Percentiles rank a stretch among this genome's conserved stretches.
Conservation (phyloP, 73 alveolate genomes). For the Tetrahymena elliotti region DNA sequence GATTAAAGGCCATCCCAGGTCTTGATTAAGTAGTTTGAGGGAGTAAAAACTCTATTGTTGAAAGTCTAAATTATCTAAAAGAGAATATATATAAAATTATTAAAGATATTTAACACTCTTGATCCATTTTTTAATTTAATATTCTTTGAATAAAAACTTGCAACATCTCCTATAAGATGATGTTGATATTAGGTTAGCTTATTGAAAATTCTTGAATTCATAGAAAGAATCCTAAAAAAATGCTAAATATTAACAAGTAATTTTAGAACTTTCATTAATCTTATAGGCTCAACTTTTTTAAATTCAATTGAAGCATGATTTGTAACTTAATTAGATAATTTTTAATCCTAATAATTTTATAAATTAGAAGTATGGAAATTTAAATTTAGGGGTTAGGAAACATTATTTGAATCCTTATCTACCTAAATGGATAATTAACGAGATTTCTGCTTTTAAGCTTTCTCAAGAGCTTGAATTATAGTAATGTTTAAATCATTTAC, state of each 20-base stretch:
- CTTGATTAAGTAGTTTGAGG: neutral
- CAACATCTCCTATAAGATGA: neutral
- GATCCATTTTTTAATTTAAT: neutral
- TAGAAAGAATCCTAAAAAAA: neutral
- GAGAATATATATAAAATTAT: too few species aligned
- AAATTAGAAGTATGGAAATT: too few species aligned
- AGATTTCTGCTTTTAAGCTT: neutral
- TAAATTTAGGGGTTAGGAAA: too few species aligned
- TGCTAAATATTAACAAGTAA: neutral
- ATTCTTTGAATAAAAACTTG: neutral
- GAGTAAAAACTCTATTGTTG: neutral
- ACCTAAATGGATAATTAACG: neutral
- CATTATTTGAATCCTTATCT: too few species aligned
- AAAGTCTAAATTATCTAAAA: too few species aligned
- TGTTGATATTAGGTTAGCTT: neutral
- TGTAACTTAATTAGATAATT: too few species aligned
- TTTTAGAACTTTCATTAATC: neutral
- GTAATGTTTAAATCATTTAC: neutral
- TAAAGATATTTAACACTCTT: neutral
- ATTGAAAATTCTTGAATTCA: neutral
- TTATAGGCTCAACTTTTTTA: neutral
- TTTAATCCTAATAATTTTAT: too few species aligned
- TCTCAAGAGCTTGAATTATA: neutral
- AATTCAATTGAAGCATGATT: neutral
- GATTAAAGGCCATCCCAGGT: neutral